These are phyloP conservation scores for Nakazawaea holstii DNA, from an alignment of 805 yeast species.

Conservation along the genomic window DNA sequence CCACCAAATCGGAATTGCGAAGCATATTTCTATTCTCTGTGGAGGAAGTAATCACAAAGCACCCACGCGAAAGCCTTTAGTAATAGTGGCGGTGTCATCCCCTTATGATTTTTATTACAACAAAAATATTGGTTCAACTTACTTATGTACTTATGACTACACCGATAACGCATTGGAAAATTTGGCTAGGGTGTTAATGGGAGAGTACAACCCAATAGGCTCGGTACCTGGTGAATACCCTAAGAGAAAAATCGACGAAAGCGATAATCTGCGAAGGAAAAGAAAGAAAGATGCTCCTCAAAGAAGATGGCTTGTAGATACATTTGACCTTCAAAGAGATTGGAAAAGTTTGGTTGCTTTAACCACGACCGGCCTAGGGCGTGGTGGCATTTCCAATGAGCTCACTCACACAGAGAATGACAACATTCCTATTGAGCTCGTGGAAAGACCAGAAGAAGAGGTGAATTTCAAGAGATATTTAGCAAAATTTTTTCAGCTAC, in stretches of 20 bases:
- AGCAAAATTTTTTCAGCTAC: slow-evolving; percentile 15
- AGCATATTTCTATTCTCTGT: slow-evolving; percentile 50
- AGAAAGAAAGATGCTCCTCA: slow-evolving; percentile 13
- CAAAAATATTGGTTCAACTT: slow-evolving; percentile 48
- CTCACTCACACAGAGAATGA: neutral
- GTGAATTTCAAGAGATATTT: slow-evolving; percentile 15
- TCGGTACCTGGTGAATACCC: slow-evolving; percentile 46
- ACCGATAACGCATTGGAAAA: slow-evolving; percentile 45
- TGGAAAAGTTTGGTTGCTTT: slow-evolving; percentile 40
- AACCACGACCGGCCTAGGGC: slow-evolving; percentile 32
- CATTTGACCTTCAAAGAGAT: slow-evolving; percentile 43
- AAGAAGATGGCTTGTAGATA: slow-evolving; percentile 53
- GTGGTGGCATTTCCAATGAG: slow-evolving; percentile 11
- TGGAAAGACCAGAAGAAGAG: slow-evolving; percentile 19
- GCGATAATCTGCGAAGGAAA: slow-evolving; percentile 5
- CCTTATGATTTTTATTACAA: slow-evolving; percentile 59
- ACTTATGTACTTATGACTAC: slow-evolving; percentile 57
- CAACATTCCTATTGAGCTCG: slow-evolving; percentile 9
- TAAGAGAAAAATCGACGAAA: slow-evolving; percentile 6
- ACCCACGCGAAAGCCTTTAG: slow-evolving; percentile 41
- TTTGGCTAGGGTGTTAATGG: slow-evolving; percentile 48
- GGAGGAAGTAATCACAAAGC: slow-evolving; percentile 29
- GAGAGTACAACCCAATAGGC: slow-evolving; percentile 45
- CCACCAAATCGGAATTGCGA: slow-evolving; percentile 58
- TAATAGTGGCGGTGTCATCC: slow-evolving; percentile 55